Evolutionary conservation across 805 yeast species (phyloP).

Genomic region (Saturnispora besseyi): DNA sequence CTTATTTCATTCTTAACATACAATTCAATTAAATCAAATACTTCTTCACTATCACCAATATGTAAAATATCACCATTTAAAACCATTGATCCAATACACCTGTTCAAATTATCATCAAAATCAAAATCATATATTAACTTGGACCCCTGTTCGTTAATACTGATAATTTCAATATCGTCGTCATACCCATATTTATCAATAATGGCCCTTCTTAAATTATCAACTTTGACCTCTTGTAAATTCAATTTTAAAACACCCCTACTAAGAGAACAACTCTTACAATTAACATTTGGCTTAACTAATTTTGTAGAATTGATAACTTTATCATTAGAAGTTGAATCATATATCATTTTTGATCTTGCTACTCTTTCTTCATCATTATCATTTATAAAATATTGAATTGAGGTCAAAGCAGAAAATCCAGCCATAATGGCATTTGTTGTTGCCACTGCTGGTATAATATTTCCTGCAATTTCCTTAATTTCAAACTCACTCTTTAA

Average conservation of each 20-base stretch:
- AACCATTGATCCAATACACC: slow-evolving; percentile 41
- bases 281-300: slow-evolving; percentile 55
- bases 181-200: slow-evolving; percentile 43
- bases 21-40: slow-evolving; percentile 52
- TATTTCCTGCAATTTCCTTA: slow-evolving; percentile 94
- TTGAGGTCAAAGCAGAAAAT: slow-evolving; percentile 64
- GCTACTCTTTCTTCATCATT: slow-evolving; percentile 22
- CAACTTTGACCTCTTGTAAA: slow-evolving; percentile 30
- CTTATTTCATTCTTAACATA: slow-evolving; percentile 29
- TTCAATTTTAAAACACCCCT: slow-evolving; percentile 41
- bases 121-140: slow-evolving; percentile 75
- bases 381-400: slow-evolving; percentile 35
- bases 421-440: slow-evolving; percentile 96
- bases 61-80: slow-evolving; percentile 53
- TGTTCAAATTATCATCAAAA: slow-evolving; percentile 66
- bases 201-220: slow-evolving; percentile 44
- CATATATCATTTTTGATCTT: slow-evolving; percentile 40
- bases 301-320: slow-evolving; percentile 58
- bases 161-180: slow-evolving; percentile 49
- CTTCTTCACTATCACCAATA: slow-evolving; percentile 75
- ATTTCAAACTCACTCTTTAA: slow-evolving; percentile 72
- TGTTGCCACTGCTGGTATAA: slow-evolving; percentile 97
- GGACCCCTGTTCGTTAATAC: slow-evolving; percentile 23
- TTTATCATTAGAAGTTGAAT: slow-evolving; percentile 46
- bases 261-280: slow-evolving; percentile 56